Conservation (phyloP, 768 basidiomycete genomes). For the Cystofilobasidium capitatum region DNA sequence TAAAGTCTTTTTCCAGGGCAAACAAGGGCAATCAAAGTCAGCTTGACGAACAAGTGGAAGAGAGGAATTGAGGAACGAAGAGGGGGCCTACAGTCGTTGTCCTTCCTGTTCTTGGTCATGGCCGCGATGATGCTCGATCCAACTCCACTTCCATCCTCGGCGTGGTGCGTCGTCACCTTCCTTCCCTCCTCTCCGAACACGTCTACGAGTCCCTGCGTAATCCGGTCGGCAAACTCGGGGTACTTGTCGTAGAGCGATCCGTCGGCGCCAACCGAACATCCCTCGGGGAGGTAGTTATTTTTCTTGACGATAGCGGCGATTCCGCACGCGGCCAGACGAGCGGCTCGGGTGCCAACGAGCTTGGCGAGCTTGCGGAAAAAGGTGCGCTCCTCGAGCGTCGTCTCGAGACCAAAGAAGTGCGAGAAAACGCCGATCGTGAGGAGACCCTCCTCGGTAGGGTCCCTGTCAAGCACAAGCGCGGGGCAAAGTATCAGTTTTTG, state of each 20-base stretch:
- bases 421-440: constrained; percentile 96
- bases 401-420: constrained; percentile 93
- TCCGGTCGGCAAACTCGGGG: constrained; percentile 83
- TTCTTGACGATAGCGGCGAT: constrained; percentile 94
- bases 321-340: constrained; percentile 83
- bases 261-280: constrained; percentile 67
- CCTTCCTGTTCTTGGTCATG: constrained; percentile 32
- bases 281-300: constrained; percentile 81
- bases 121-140: constrained; percentile 91
- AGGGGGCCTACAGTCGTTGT: constrained; percentile 36
- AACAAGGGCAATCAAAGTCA: neutral
- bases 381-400: constrained; percentile 88
- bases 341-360: constrained; percentile 69
- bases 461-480: constrained; percentile 44
- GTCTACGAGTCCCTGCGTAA: constrained; percentile 85
- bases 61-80: neutral
- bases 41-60: neutral
- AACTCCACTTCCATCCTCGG: constrained; percentile 86
- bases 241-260: constrained; percentile 64
- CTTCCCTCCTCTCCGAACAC: constrained; percentile 93
- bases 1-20: neutral
- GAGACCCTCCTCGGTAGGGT: constrained; percentile 89
- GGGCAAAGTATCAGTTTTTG: neutral
- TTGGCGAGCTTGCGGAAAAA: constrained; percentile 93
- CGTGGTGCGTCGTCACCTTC: constrained; percentile 68